phyloP scores from a whole-genome alignment of 768 basidiomycete genomes.

The Russula brevipes region DNA sequence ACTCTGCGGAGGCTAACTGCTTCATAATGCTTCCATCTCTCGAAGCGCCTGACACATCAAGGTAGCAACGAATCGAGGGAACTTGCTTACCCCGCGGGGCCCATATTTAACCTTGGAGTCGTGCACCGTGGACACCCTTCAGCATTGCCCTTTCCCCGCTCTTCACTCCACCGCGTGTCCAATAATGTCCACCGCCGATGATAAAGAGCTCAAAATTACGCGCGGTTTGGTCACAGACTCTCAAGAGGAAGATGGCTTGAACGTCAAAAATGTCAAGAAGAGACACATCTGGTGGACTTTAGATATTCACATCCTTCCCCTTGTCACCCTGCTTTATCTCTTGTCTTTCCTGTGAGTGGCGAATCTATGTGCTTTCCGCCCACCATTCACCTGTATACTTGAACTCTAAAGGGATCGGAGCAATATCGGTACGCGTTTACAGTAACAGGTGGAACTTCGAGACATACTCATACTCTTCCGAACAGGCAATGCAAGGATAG shows the following conservation, averaged over 20 bases:
- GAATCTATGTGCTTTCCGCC: background rate
- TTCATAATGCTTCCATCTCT: too few relatives aligned
- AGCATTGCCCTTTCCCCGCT: background rate
- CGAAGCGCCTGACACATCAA: too few relatives aligned
- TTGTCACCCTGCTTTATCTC: conserved; percentile 20
- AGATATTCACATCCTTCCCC: conserved; percentile 18
- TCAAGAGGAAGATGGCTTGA: background rate
- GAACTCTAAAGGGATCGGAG: conserved; percentile 21
- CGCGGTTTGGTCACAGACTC: background rate
- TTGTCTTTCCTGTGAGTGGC: conserved; percentile 23
- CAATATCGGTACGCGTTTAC: conserved; percentile 19
- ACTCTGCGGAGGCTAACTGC: too few relatives aligned
- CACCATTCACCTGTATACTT: background rate
- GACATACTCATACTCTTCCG: background rate
- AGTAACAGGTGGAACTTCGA: background rate
- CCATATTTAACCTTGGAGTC: too few relatives aligned
- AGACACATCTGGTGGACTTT: conserved; percentile 17
- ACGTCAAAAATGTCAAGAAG: background rate
- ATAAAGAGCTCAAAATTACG: background rate
- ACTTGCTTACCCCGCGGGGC: too few relatives aligned
- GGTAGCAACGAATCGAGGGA: too few relatives aligned
- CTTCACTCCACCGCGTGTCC: background rate
- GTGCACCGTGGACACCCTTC: too few relatives aligned
- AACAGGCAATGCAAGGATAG: conserved; percentile 33
- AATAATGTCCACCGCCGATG: background rate